These are phyloP conservation scores for Oryza meridionalis DNA, from an alignment of 176 grass and related monocot genomes.

Conservation along the genomic window DNA sequence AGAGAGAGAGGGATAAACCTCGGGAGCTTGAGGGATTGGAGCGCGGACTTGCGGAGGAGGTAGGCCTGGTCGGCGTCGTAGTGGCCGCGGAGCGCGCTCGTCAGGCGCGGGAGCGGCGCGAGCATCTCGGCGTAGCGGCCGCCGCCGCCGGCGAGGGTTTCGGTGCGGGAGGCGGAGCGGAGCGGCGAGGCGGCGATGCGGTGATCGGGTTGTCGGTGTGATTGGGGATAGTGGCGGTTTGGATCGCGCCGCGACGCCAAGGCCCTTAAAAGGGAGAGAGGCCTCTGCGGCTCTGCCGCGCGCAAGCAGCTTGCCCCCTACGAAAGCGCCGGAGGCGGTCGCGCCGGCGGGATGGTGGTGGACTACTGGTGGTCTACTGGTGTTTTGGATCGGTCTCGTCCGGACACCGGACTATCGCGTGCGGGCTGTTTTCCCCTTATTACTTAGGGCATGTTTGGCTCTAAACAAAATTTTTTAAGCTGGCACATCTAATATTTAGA, in stretches of 20 bases:
- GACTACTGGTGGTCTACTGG: too few species aligned
- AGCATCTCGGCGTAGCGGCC: conserved; percentile 54
- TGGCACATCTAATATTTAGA: too few species aligned
- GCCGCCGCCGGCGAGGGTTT: not conserved
- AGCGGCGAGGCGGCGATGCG: not conserved
- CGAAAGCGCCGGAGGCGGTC: not conserved
- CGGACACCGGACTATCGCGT: too few species aligned
- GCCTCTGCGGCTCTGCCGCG: too few species aligned
- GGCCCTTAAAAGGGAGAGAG: not conserved
- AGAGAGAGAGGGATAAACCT: conserved; percentile 47
- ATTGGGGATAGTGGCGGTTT: not conserved
- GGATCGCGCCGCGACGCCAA: not conserved
- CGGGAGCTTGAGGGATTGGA: conserved; percentile 62
- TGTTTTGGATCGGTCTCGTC: too few species aligned
- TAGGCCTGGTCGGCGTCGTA: conserved; percentile 89
- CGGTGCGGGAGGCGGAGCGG: not conserved
- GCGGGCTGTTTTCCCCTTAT: too few species aligned
- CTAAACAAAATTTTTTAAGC: too few species aligned
- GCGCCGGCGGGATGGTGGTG: not conserved
- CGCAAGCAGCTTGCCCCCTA: not conserved
- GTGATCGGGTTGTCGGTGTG: not conserved
- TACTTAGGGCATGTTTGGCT: too few species aligned
- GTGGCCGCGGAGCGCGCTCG: conserved; percentile 67
- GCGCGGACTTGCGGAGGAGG: conserved; percentile 78
- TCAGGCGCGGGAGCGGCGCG: conserved; percentile 80